A percentile compares a stretch with the other conserved stretches of the same genome.
These are phyloP conservation scores for Lactarius indigo DNA, from an alignment of 768 basidiomycete genomes.

Conservation along the genomic window DNA sequence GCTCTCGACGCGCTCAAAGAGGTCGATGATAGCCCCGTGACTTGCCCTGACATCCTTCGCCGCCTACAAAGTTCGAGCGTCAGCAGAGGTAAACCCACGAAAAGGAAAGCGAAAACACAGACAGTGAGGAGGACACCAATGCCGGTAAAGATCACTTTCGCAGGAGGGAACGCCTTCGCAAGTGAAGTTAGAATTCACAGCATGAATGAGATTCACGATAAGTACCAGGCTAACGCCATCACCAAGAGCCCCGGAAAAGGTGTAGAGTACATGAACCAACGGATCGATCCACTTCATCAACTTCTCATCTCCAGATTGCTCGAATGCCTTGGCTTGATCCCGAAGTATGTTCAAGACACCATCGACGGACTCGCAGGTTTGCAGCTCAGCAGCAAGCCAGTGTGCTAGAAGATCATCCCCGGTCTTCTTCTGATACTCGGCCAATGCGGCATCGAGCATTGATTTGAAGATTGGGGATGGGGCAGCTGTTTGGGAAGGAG, in stretches of 20 bases:
- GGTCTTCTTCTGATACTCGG: neutral
- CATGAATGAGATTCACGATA: neutral
- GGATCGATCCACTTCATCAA: neutral
- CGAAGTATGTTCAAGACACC: neutral
- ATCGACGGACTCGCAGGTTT: neutral
- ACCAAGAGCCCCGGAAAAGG: neutral
- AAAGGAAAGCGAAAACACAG: neutral
- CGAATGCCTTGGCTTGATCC: neutral
- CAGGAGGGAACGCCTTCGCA: neutral
- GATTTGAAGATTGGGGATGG: neutral
- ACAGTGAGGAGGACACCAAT: neutral
- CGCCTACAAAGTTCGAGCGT: neutral
- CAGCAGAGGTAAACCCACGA: neutral
- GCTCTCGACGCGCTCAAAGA: neutral
- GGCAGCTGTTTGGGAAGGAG: neutral
- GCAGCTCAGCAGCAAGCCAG: neutral
- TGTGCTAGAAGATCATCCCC: neutral
- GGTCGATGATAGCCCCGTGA: neutral
- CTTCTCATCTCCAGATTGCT: neutral
- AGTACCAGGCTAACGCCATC: neutral
- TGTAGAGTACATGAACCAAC: neutral
- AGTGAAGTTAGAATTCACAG: neutral
- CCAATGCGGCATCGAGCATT: neutral
- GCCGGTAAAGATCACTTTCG: neutral
- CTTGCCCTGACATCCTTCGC: neutral